phyloP scores from a whole-genome alignment of 176 grass and related monocot genomes.

The Saccharum spontaneum region DNA sequence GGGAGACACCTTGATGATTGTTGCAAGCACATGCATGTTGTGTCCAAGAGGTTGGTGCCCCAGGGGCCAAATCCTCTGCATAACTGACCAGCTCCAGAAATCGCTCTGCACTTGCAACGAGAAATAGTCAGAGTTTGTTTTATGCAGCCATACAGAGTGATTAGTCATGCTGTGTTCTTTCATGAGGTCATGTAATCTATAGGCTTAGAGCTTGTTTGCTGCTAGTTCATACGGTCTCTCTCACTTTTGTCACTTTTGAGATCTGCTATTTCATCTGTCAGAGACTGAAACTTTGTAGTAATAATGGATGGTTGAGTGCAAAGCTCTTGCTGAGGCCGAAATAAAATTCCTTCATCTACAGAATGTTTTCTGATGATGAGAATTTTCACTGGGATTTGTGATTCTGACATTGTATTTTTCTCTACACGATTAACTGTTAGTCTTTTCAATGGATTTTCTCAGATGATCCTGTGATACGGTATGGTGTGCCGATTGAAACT shows the following conservation, averaged over 20 bases:
- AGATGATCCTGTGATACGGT: neutral
- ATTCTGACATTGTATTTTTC: neutral
- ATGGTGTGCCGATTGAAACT: neutral
- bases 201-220: neutral
- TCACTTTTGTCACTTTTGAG: neutral
- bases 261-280: neutral
- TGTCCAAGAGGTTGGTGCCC: conserved; percentile 70
- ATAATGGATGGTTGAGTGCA: neutral
- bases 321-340: neutral
- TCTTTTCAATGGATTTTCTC: neutral
- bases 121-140: neutral
- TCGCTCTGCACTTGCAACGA: neutral
- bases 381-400: neutral
- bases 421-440: neutral
- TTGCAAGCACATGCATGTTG: conserved; percentile 20
- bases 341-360: neutral
- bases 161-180: neutral
- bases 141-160: neutral
- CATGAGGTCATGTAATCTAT: neutral
- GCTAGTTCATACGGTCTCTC: neutral
- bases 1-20: neutral
- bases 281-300: neutral
- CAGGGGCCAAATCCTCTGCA: conserved; percentile 89
- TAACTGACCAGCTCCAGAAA: conserved; percentile 21
- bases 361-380: neutral